Conservation (phyloP, 2,329 filamentous ascomycete genomes). For the Sclerotinia trifoliorum region DNA sequence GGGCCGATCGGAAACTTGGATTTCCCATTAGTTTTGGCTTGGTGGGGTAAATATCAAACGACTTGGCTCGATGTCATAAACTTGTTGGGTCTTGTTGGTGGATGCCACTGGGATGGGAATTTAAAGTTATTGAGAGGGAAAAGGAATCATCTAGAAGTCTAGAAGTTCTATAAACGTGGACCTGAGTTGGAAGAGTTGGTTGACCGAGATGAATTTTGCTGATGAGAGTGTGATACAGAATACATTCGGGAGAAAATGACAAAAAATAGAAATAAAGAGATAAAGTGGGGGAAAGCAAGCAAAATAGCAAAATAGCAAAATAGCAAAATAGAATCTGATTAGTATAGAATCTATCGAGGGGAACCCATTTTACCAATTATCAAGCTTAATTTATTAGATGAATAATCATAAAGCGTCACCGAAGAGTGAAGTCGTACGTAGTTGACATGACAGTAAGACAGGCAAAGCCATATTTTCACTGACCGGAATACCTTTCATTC, state of each 20-base stretch:
- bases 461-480: neutral
- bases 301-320: no score
- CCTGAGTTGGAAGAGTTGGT: slow-evolving; percentile 14
- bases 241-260: neutral
- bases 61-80: slow-evolving; percentile 10
- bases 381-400: neutral
- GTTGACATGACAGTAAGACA: neutral
- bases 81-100: neutral
- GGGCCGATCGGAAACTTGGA: slow-evolving; percentile 15
- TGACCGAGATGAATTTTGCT: neutral
- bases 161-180: neutral
- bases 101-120: no score
- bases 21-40: neutral
- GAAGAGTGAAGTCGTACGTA: neutral
- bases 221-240: neutral
- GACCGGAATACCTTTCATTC: neutral
- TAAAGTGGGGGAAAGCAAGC: neutral
- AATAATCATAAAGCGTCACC: slow-evolving; percentile 3
- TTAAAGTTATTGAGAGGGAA: neutral
- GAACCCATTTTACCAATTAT: neutral
- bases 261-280: neutral
- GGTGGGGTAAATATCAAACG: slow-evolving; percentile 9
- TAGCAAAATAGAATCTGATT: neutral
- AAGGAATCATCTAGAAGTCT: slow-evolving; percentile 14
- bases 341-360: neutral